A percentile compares a stretch with the other conserved stretches of the same genome.
These are phyloP conservation scores for Ustilago sp. DNA, from an alignment of 1,284 basidiomycete species.

Conservation along the genomic window DNA sequence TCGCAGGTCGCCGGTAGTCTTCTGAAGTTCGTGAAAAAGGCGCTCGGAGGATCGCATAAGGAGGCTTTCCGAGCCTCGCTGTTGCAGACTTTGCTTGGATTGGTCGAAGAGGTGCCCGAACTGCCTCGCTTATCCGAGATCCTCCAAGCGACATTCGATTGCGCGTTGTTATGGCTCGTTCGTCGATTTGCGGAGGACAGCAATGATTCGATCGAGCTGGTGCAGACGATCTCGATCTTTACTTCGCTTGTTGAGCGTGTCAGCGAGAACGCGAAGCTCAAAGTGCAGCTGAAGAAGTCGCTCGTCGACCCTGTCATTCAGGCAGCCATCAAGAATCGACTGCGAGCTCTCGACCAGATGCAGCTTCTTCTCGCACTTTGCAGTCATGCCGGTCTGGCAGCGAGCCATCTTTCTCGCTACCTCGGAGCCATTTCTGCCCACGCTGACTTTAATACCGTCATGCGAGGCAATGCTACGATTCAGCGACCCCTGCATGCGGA, in stretches of 20 bases:
- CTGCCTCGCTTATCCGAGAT: conserved; percentile 20
- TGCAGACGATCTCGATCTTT: conserved; percentile 34
- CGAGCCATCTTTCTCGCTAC: conserved; percentile 36
- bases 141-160: conserved; percentile 39
- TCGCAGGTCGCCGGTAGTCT: conserved; percentile 1
- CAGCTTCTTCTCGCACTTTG: conserved; percentile 73
- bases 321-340: conserved; percentile 76
- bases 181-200: conserved; percentile 70
- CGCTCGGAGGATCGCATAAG: conserved; percentile 11
- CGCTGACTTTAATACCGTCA: conserved; percentile 41
- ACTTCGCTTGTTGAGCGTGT: conserved; percentile 23
- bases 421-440: conserved; percentile 52
- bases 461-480: conserved; percentile 35
- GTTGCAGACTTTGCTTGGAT: conserved; percentile 18
- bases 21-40: conserved; percentile 13
- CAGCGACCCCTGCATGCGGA: conserved; percentile 55
- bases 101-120: conserved; percentile 10
- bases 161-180: conserved; percentile 65
- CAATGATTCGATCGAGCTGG: conserved; percentile 48
- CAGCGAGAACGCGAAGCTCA: neutral
- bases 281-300: conserved; percentile 73
- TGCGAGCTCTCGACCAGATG: conserved; percentile 73
- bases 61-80: conserved; percentile 25
- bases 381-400: conserved; percentile 42
- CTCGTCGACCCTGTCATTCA: conserved; percentile 81